Evolutionary conservation across 2,329 filamentous ascomycete genomes (phyloP).

Genomic region (Emmonsia crescens): DNA sequence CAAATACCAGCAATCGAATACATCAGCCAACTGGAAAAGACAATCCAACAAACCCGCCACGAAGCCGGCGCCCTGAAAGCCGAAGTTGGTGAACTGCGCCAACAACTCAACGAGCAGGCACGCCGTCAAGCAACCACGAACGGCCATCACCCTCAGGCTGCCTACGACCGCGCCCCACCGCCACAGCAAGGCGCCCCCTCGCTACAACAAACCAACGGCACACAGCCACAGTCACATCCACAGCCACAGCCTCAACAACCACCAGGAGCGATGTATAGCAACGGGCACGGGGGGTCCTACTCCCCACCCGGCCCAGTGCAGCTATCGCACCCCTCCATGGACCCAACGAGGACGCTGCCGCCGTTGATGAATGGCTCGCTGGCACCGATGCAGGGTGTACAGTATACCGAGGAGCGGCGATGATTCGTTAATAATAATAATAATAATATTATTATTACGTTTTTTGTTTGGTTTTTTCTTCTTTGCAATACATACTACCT

Average conservation of each 20-base stretch:
- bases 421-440: too few relatives aligned
- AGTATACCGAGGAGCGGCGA: constrained; percentile 40
- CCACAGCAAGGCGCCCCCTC: too few relatives aligned
- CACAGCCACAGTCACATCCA: constrained; percentile 12
- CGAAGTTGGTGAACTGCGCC: constrained; percentile 18
- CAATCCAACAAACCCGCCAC: constrained; percentile 26
- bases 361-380: constrained; percentile 36
- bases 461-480: neutral
- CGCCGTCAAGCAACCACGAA: constrained; percentile 25
- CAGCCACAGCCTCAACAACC: too few relatives aligned
- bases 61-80: constrained; percentile 28
- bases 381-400: constrained; percentile 40
- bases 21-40: constrained; percentile 35
- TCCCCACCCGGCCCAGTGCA: constrained; percentile 19
- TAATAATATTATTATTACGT: neutral
- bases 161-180: constrained; percentile 27
- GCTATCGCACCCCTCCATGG: constrained; percentile 24
- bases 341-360: constrained; percentile 37
- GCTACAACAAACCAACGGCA: constrained; percentile 27
- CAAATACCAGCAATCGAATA: constrained; percentile 39
- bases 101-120: constrained; percentile 12
- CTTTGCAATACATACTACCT: neutral
- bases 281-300: constrained; percentile 8
- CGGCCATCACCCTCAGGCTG: constrained; percentile 15
- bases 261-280: too few relatives aligned